Evolutionary conservation across 2,329 filamentous ascomycete genomes (phyloP).

Genomic region (Hawksworthiomyces lignivorus): DNA sequence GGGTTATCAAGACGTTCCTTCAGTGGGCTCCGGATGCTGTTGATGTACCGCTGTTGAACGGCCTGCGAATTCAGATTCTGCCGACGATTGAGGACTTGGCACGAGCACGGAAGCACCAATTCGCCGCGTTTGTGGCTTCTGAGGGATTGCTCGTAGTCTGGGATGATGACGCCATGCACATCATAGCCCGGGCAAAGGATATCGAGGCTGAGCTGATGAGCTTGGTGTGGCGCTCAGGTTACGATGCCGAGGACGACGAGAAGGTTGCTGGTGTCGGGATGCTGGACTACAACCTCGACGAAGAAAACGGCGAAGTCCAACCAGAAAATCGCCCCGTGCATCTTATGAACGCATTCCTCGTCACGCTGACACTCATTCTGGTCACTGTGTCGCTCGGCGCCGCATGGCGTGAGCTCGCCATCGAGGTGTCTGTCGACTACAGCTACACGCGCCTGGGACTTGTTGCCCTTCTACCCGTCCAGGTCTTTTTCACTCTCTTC

Average conservation of each 20-base stretch:
- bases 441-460: conserved; percentile 57
- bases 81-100: conserved; percentile 64
- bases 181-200: conserved; percentile 59
- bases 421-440: conserved; percentile 59
- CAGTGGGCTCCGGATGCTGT: conserved; percentile 65
- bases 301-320: conserved; percentile 61
- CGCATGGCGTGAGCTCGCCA: conserved; percentile 61
- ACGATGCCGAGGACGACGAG: conserved; percentile 44
- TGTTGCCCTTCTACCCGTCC: conserved; percentile 58
- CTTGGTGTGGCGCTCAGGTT: conserved; percentile 61
- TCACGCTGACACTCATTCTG: conserved; percentile 57
- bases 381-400: conserved; percentile 61
- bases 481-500: conserved; percentile 76
- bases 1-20: conserved; percentile 71
- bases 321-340: conserved; percentile 60
- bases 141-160: conserved; percentile 69
- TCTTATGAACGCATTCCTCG: conserved; percentile 61
- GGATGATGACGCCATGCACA: conserved; percentile 70
- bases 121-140: conserved; percentile 68
- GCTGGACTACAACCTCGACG: conserved; percentile 53
- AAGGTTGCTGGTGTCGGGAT: conserved; percentile 36
- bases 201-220: conserved; percentile 74
- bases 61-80: conserved; percentile 68
- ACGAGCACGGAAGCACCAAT: conserved; percentile 68
- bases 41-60: conserved; percentile 69